phyloP scores from a whole-genome alignment of 164 flowering plant genomes.

The Buxus sempervirens region DNA sequence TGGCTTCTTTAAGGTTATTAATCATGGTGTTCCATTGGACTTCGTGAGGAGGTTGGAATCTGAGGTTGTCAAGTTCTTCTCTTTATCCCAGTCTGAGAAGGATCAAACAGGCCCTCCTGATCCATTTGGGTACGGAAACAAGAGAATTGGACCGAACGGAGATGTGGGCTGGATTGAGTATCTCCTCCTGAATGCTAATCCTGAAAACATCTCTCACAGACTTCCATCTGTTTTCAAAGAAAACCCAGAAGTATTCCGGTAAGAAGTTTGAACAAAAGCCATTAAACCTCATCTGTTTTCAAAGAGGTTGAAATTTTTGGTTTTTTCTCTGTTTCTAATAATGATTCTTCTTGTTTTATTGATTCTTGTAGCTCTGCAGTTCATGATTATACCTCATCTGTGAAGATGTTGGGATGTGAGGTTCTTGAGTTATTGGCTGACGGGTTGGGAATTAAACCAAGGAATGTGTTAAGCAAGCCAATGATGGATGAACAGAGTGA shows the following conservation, averaged over 20 bases:
- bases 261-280: conserved; percentile 5
- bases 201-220: conserved; percentile 28
- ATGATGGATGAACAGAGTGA: conserved; percentile 68
- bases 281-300: not conserved
- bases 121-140: conserved; percentile 86
- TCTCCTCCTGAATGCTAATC: conserved; percentile 53
- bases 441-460: conserved; percentile 47
- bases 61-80: conserved; percentile 60
- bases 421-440: conserved; percentile 67
- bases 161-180: conserved; percentile 97
- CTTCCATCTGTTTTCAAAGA: conserved; percentile 31
- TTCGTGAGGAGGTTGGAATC: conserved; percentile 46
- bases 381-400: conserved; percentile 41
- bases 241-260: conserved; percentile 55
- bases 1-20: conserved; percentile 84
- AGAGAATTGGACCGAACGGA: conserved; percentile 74
- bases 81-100: conserved; percentile 53
- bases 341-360: not conserved
- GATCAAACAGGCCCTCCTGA: conserved; percentile 57
- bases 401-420: conserved; percentile 46
- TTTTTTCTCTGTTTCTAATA: not conserved
- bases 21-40: conserved; percentile 69
- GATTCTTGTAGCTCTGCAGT: conserved; percentile 36
- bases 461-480: conserved; percentile 48
- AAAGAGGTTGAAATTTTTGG: not conserved